phyloP scores from a whole-genome alignment of 1,284 basidiomycete species.

The Ganoderma meredithae region DNA sequence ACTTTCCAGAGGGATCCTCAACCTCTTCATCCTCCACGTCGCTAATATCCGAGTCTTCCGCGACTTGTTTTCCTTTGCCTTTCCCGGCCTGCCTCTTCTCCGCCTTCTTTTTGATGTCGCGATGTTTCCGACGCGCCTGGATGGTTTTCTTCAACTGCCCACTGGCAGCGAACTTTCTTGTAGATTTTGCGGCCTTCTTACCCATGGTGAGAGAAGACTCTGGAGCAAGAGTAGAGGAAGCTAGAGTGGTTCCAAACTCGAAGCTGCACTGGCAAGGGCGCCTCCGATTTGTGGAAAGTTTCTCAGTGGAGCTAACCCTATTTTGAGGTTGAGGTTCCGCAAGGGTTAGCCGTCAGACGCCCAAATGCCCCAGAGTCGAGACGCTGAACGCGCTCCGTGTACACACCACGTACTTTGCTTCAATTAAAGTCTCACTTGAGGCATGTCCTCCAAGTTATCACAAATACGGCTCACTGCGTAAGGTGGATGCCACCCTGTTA shows the following conservation, averaged over 20 bases:
- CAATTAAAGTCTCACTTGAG: no score
- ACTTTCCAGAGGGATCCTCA: constrained; percentile 41
- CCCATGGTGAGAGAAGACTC: constrained; percentile 50
- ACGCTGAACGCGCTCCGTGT: no score
- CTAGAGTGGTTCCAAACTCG: not conserved
- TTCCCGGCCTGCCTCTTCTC: constrained; percentile 62
- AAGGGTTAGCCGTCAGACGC: no score
- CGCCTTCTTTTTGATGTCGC: constrained; percentile 77
- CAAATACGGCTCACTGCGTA: no score
- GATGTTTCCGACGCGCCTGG: constrained; percentile 77
- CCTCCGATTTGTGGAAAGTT: no score
- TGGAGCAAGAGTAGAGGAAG: not conserved
- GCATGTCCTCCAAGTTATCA: no score
- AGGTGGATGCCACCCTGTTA: no score
- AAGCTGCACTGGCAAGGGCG: no score
- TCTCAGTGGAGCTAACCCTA: no score
- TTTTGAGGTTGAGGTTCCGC: no score
- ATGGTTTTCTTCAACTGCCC: constrained; percentile 90
- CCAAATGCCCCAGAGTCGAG: no score
- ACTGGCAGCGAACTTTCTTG: constrained; percentile 87
- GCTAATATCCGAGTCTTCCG: constrained; percentile 36
- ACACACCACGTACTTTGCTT: no score
- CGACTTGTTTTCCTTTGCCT: constrained; percentile 50
- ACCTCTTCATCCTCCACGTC: constrained; percentile 50
- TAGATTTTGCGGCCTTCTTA: constrained; percentile 75